Conservation (phyloP, 371 early-diverging fungal genomes). For the Mortierella sp. region DNA sequence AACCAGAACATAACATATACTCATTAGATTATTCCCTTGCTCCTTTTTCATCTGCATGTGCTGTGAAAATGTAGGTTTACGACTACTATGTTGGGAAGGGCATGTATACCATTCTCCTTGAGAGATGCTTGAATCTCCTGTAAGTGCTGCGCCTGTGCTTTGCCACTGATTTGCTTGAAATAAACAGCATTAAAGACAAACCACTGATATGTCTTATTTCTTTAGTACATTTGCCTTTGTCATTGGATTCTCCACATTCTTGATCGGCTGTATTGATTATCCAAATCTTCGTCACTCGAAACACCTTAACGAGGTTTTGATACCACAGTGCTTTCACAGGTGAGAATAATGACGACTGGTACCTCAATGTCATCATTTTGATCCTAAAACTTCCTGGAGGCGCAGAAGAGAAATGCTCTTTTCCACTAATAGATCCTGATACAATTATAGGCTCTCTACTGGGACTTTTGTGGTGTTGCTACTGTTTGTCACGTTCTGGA, state of each 20-base stretch:
- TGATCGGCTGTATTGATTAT: constrained; percentile 92
- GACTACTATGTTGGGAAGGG: constrained; percentile 54
- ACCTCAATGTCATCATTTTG: background rate
- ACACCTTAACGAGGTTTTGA: constrained; percentile 78
- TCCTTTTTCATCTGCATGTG: background rate
- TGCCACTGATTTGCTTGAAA: background rate
- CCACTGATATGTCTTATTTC: background rate
- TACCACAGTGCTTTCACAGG: constrained; percentile 78
- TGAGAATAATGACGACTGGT: constrained; percentile 9
- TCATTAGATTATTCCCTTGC: background rate
- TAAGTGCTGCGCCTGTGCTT: constrained; percentile 20
- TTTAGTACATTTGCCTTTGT: constrained; percentile 77
- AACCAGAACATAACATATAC: background rate
- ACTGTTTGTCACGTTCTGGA: constrained; percentile 80
- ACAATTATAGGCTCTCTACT: constrained; percentile 57
- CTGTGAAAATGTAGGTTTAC: constrained; percentile 34
- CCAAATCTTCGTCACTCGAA: constrained; percentile 75
- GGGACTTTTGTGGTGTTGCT: constrained; percentile 65
- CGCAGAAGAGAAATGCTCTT: background rate
- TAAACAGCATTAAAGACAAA: background rate
- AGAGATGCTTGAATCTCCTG: constrained; percentile 48
- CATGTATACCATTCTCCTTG: constrained; percentile 53
- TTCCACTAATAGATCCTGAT: background rate
- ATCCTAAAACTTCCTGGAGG: too few species aligned
- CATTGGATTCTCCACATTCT: constrained; percentile 87